Percentiles rank a stretch among this genome's conserved stretches.
phyloP scores from a whole-genome alignment of 2,329 filamentous ascomycete genomes.

The Nigrospora oryzae region DNA sequence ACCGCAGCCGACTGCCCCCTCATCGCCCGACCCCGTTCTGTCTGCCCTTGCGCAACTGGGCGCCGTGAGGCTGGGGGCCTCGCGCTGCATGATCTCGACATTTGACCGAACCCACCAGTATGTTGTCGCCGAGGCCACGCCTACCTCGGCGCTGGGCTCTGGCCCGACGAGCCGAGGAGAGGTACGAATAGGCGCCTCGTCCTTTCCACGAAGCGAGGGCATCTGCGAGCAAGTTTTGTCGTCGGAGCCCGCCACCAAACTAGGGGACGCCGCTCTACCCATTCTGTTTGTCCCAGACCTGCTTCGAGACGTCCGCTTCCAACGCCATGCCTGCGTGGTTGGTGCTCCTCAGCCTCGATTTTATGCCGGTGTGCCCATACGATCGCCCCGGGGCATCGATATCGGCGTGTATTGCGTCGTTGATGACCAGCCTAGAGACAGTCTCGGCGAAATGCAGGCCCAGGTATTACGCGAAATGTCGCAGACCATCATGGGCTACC shows the following conservation, averaged over 20 bases:
- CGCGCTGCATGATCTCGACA: slow-evolving; percentile 38
- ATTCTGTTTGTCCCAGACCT: slow-evolving; percentile 26
- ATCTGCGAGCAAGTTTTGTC: slow-evolving; percentile 21
- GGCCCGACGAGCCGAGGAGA: background rate
- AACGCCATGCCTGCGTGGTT: slow-evolving; percentile 13
- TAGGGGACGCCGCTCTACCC: slow-evolving; percentile 12
- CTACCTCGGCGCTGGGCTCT: slow-evolving; percentile 23
- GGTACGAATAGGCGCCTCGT: no score
- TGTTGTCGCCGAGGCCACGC: slow-evolving; percentile 41
- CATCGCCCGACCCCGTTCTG: slow-evolving; percentile 25
- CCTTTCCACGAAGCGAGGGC: slow-evolving; percentile 15
- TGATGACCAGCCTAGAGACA: slow-evolving; percentile 3
- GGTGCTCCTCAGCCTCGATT: slow-evolving; percentile 11
- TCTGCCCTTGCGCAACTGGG: slow-evolving; percentile 43
- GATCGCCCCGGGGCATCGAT: slow-evolving; percentile 5
- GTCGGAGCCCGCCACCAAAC: background rate
- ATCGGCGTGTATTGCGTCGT: slow-evolving; percentile 9
- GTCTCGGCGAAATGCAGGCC: background rate
- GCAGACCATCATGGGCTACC: slow-evolving; percentile 6
- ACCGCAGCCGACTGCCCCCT: background rate
- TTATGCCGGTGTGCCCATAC: slow-evolving; percentile 9
- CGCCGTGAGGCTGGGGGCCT: slow-evolving; percentile 29
- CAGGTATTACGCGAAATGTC: slow-evolving; percentile 9
- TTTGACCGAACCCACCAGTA: slow-evolving; percentile 40
- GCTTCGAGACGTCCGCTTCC: slow-evolving; percentile 18